Percentiles rank a stretch among this genome's conserved stretches.
Conservation (phyloP, 78 protist genomes). For the Speleostelium caveatum region DNA sequence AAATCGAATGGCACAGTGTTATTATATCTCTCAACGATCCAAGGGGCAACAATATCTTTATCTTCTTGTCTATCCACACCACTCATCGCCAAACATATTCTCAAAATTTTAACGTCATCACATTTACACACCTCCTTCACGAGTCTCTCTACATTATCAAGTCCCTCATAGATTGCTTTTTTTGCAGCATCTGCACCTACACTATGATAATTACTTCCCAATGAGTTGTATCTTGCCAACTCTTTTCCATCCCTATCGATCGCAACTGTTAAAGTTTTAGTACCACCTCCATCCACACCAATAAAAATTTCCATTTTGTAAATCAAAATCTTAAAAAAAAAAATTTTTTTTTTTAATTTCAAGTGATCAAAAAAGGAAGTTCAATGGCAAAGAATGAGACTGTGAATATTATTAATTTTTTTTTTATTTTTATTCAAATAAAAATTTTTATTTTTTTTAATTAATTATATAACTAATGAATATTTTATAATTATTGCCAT, state of each 20-base stretch:
- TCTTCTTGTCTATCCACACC: constrained; percentile 79
- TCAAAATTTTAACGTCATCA: not conserved
- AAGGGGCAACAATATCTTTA: constrained; percentile 8
- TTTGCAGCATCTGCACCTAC: constrained; percentile 69
- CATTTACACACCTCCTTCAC: not conserved
- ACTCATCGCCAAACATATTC: constrained; percentile 66
- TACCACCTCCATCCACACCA: constrained; percentile 83
- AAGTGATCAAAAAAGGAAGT: too few relatives aligned
- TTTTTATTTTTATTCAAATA: too few relatives aligned
- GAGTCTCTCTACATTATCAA: not conserved
- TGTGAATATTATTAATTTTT: too few relatives aligned
- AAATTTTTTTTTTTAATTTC: too few relatives aligned
- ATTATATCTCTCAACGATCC: constrained; percentile 13
- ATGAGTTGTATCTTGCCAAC: constrained; percentile 17
- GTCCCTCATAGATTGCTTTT: constrained; percentile 52
- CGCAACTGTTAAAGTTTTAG: constrained; percentile 61
- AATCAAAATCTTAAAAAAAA: too few relatives aligned
- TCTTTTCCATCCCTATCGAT: constrained; percentile 54
- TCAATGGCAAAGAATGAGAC: too few relatives aligned
- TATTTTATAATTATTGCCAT: not conserved
- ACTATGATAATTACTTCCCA: constrained; percentile 62
- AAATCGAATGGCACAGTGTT: not conserved
- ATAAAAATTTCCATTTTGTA: constrained; percentile 29
- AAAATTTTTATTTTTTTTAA: too few relatives aligned
- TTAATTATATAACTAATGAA: too few relatives aligned